Conservation (phyloP, 1,284 basidiomycete species). For the Rhodotorula mucilaginosa region DNA sequence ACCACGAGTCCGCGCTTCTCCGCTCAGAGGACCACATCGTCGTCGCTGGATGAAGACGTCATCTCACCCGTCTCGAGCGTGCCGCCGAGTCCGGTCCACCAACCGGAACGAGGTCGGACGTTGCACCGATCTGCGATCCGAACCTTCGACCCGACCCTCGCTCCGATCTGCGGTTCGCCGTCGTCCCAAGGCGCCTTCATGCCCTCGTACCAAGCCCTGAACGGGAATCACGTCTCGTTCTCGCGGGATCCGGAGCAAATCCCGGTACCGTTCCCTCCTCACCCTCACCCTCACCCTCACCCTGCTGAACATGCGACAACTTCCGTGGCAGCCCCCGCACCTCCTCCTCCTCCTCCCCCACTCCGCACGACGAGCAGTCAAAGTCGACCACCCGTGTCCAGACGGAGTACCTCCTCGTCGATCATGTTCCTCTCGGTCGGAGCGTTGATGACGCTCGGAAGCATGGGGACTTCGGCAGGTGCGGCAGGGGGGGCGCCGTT, state of each 20-base stretch:
- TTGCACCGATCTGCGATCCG: constrained; percentile 9
- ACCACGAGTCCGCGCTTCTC: constrained; percentile 1
- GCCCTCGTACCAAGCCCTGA: background rate
- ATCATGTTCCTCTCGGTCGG: constrained; percentile 37
- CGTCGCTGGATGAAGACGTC: background rate
- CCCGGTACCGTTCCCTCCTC: background rate
- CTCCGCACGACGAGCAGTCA: constrained; percentile 25
- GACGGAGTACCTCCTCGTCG: constrained; percentile 16
- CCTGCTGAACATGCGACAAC: background rate
- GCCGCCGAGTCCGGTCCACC: constrained; percentile 18
- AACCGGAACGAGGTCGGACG: constrained; percentile 32
- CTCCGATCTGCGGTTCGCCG: constrained; percentile 26
- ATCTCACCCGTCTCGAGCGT: background rate
- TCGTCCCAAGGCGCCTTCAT: constrained; percentile 1
- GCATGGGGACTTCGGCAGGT: background rate
- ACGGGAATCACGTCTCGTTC: constrained; percentile 21
- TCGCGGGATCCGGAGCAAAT: background rate
- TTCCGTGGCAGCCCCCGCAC: background rate
- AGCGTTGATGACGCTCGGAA: constrained; percentile 29
- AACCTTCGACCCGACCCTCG: constrained; percentile 21
- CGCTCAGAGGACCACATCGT: background rate
- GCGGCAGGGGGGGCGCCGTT: background rate
- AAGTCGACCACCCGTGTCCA: constrained; percentile 27
- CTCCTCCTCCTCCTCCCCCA: no score
- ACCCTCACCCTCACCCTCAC: background rate